Conservation (phyloP, 306 rosid genomes). For the Parietaria judaica region DNA sequence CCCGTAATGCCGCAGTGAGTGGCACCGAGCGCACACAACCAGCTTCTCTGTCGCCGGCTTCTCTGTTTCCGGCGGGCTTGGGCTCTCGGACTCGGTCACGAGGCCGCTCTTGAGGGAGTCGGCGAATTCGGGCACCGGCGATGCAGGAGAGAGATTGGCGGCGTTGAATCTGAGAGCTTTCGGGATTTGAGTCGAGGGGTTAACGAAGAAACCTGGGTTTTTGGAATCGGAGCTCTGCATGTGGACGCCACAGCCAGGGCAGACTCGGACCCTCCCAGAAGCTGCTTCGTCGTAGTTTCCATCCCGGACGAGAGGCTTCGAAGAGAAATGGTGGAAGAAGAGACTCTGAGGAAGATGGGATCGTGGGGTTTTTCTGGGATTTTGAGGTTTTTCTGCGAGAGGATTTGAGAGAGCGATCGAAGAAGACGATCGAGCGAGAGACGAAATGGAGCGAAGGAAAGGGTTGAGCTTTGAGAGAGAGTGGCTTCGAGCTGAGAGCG, state of each 20-base stretch:
- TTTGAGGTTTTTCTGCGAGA: conserved; percentile 13
- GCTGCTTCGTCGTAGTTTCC: conserved; percentile 67
- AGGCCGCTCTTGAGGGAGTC: conserved; percentile 58
- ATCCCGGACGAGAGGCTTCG: conserved; percentile 44
- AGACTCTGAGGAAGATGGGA: background rate
- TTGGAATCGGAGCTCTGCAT: conserved; percentile 68
- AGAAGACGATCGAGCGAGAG: conserved; percentile 7
- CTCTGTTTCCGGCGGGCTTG: background rate
- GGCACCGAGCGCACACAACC: conserved; percentile 82
- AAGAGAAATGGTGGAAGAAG: conserved; percentile 11
- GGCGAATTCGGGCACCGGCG: conserved; percentile 59
- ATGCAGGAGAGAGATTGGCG: conserved; percentile 46
- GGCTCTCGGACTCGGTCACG: conserved; percentile 40
- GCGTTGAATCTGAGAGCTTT: conserved; percentile 27
- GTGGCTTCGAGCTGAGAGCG: conserved; percentile 24
- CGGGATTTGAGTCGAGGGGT: conserved; percentile 60
- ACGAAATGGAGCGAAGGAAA: conserved; percentile 14
- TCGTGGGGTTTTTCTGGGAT: conserved; percentile 8
- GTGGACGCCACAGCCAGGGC: conserved; percentile 89
- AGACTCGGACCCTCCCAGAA: conserved; percentile 33
- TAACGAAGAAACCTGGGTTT: conserved; percentile 72
- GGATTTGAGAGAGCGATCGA: conserved; percentile 4
- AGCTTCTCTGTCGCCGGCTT: conserved; percentile 33
- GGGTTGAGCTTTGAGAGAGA: conserved; percentile 25
- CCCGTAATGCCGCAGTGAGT: conserved; percentile 83